These are phyloP conservation scores for Phytophthora vignae DNA, from an alignment of 352 stramenopile genomes.

Conservation along the genomic window DNA sequence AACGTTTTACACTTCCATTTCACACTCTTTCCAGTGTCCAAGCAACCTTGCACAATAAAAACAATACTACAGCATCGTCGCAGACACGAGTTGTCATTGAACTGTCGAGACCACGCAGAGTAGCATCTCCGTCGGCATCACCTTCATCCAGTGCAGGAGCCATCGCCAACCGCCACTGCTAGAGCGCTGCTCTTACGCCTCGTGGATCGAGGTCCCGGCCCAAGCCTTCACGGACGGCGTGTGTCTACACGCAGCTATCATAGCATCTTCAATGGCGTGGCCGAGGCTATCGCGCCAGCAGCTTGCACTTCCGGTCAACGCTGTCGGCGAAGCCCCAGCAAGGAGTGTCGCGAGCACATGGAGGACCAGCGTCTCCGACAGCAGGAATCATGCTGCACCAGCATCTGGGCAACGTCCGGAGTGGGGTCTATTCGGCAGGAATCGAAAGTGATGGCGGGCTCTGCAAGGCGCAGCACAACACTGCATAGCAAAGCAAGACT, in stretches of 20 bases:
- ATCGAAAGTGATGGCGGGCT: slow-evolving; percentile 10
- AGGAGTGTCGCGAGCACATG: slow-evolving; percentile 2
- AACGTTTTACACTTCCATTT: too few relatives aligned
- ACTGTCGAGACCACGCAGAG: too few relatives aligned
- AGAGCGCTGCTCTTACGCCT: background rate
- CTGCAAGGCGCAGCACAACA: background rate
- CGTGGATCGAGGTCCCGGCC: background rate
- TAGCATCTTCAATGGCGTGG: background rate
- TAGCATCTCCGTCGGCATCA: too few relatives aligned
- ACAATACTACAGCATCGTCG: too few relatives aligned
- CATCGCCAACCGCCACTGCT: background rate
- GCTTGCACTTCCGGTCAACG: background rate
- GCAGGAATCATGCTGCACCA: background rate
- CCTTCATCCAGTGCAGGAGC: too few relatives aligned
- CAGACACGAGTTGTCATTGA: too few relatives aligned
- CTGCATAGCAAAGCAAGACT: background rate
- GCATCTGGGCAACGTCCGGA: background rate
- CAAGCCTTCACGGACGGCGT: background rate
- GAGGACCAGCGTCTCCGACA: background rate
- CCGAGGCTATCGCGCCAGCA: background rate
- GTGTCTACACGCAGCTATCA: background rate
- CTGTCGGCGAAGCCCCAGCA: background rate
- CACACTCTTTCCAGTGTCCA: too few relatives aligned
- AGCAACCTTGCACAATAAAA: too few relatives aligned
- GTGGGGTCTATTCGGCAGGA: slow-evolving; percentile 7